These are phyloP conservation scores for Phytopythium boreale DNA, from an alignment of 352 stramenopile species.

Conservation along the genomic window DNA sequence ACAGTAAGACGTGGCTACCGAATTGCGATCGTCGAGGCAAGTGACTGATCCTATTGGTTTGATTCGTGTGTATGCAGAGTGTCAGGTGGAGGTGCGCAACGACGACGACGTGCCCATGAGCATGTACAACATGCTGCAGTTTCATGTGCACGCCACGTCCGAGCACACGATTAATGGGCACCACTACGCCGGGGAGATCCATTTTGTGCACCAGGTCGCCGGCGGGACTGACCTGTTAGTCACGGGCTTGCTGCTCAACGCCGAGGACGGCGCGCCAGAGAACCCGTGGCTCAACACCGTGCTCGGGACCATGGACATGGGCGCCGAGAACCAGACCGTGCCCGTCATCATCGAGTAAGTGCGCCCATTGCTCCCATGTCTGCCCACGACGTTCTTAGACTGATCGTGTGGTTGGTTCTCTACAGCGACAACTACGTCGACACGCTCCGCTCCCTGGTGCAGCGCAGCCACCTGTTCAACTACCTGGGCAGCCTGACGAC, in stretches of 20 bases:
- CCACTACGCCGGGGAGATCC: conserved; percentile 42
- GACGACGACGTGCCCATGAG: conserved; percentile 18
- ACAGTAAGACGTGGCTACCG: conserved; percentile 20
- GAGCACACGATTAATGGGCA: conserved; percentile 46
- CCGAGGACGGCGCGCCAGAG: conserved; percentile 25
- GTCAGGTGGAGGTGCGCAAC: conserved; percentile 48
- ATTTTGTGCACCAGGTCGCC: conserved; percentile 46
- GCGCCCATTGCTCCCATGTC: too few relatives aligned
- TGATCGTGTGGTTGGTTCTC: too few relatives aligned
- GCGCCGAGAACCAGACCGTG: conserved; percentile 13
- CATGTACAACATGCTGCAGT: conserved; percentile 54
- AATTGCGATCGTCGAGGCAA: too few relatives aligned
- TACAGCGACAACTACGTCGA: conserved; percentile 55
- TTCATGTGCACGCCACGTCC: conserved; percentile 43
- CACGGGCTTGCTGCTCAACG: conserved; percentile 39
- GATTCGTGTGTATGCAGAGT: conserved; percentile 27
- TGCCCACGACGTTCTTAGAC: background rate
- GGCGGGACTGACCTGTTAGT: conserved; percentile 27
- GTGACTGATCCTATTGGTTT: background rate
- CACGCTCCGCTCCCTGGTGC: conserved; percentile 41
- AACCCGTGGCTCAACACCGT: conserved; percentile 48
- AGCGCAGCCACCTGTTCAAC: conserved; percentile 60
- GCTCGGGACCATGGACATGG: conserved; percentile 35
- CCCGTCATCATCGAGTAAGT: conserved; percentile 35
- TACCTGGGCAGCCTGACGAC: conserved; percentile 62